These are phyloP conservation scores for Hymenoscyphus albidus DNA, from an alignment of 2,329 filamentous ascomycete species.

Conservation along the genomic window DNA sequence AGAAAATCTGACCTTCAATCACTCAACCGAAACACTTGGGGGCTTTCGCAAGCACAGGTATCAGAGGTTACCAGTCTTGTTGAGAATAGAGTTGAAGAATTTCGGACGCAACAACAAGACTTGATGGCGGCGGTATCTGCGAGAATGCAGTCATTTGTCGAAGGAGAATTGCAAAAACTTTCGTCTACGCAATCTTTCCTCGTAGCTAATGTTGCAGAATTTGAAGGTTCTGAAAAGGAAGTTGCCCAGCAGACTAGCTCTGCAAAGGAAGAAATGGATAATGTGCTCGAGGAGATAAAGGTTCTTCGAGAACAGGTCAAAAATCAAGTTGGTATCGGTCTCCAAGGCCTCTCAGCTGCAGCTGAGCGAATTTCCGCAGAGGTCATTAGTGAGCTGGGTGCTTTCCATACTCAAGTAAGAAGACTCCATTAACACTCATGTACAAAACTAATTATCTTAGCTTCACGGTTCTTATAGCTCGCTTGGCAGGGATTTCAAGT, in stretches of 20 bases:
- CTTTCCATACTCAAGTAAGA: constrained; percentile 69
- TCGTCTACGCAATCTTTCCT: constrained; percentile 67
- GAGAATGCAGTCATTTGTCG: constrained; percentile 74
- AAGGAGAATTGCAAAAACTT: constrained; percentile 68
- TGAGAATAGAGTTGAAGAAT: constrained; percentile 68
- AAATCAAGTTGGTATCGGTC: constrained; percentile 74
- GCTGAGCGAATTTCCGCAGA: constrained; percentile 87
- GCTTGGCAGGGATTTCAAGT: constrained; percentile 81
- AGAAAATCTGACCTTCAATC: constrained; percentile 80
- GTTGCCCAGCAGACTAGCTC: constrained; percentile 63
- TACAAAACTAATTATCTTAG: constrained; percentile 39
- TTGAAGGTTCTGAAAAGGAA: constrained; percentile 64
- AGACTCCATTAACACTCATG: background rate
- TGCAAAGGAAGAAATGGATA: constrained; percentile 82
- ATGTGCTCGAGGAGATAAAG: constrained; percentile 88
- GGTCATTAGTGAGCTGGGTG: constrained; percentile 77
- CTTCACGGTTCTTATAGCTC: constrained; percentile 80
- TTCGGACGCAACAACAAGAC: constrained; percentile 68
- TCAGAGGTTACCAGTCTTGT: constrained; percentile 72
- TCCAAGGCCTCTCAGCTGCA: constrained; percentile 76
- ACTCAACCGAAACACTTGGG: constrained; percentile 76
- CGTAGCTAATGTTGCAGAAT: constrained; percentile 62
- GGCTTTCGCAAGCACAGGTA: constrained; percentile 70
- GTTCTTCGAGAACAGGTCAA: constrained; percentile 86
- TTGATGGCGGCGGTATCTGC: constrained; percentile 64